Evolutionary conservation across 208 protist species (phyloP).

Genomic region (Wallacemonas sp.): DNA sequence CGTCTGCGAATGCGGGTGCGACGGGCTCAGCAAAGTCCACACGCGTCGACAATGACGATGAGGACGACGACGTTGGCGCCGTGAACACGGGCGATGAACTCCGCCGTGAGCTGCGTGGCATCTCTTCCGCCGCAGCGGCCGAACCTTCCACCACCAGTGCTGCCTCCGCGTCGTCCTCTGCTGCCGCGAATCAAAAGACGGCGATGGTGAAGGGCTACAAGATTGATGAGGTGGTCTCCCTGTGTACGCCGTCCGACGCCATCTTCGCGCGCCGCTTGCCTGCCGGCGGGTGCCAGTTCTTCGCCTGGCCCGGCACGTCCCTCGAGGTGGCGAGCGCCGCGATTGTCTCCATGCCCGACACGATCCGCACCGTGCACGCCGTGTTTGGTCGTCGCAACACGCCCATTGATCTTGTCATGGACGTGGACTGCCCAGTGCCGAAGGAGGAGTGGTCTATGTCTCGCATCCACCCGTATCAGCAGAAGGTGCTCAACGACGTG

Average conservation of each 20-base stretch:
- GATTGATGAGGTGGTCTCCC: conserved; percentile 68
- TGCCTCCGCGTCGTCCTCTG: too few species aligned
- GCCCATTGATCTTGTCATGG: conserved; percentile 82
- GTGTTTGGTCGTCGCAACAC: conserved; percentile 75
- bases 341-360: conserved; percentile 84
- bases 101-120: conserved; percentile 18
- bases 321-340: conserved; percentile 64
- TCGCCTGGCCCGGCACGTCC: conserved; percentile 84
- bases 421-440: conserved; percentile 88
- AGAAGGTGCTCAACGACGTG: conserved; percentile 71
- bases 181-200: too few species aligned
- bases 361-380: conserved; percentile 83
- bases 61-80: background rate
- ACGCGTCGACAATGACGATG: too few species aligned
- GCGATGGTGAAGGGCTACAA: conserved; percentile 82
- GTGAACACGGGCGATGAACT: conserved; percentile 16
- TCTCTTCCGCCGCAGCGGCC: background rate
- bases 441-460: conserved; percentile 83
- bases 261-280: conserved; percentile 83
- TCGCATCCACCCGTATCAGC: conserved; percentile 70
- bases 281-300: conserved; percentile 85
- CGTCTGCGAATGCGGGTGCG: background rate
- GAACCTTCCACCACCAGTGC: background rate
- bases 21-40: too few species aligned
- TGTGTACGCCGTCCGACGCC: conserved; percentile 62